phyloP scores from a whole-genome alignment of 73 alveolate genomes.

The Durusdinium trenchii region DNA sequence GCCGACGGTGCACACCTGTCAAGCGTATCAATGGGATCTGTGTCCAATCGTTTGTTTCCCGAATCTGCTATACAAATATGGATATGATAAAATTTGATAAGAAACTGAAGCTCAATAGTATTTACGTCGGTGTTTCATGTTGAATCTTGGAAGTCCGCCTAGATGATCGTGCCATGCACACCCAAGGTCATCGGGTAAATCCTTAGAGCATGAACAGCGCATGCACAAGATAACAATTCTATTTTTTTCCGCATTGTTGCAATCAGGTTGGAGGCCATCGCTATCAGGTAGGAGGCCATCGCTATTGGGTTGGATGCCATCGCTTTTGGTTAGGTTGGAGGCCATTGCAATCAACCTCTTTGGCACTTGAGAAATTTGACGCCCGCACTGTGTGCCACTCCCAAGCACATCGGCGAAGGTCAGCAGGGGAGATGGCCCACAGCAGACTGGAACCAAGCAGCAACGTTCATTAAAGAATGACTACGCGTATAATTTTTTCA shows the following conservation, averaged over 20 bases:
- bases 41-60: no score
- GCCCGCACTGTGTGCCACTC: slow-evolving; percentile 35
- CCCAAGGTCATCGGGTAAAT: slow-evolving; percentile 64
- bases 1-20: slow-evolving; percentile 78
- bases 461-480: no score
- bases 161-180: slow-evolving; percentile 76
- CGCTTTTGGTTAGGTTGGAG: background rate
- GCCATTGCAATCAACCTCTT: no score
- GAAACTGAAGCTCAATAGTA: background rate
- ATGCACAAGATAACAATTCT: background rate
- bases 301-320: background rate
- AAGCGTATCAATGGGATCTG: background rate
- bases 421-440: slow-evolving; percentile 58
- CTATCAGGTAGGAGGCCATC: background rate
- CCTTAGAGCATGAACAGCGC: background rate
- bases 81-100: background rate
- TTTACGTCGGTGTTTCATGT: background rate
- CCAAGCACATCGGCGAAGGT: slow-evolving; percentile 29
- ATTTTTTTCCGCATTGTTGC: background rate
- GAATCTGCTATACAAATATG: background rate
- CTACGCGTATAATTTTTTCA: no score
- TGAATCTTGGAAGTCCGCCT: background rate
- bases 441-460: no score
- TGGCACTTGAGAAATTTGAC: background rate
- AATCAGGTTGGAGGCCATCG: background rate